Conservation (phyloP, 2,329 filamentous ascomycete species). For the Hymenoscyphus fraxineus region DNA sequence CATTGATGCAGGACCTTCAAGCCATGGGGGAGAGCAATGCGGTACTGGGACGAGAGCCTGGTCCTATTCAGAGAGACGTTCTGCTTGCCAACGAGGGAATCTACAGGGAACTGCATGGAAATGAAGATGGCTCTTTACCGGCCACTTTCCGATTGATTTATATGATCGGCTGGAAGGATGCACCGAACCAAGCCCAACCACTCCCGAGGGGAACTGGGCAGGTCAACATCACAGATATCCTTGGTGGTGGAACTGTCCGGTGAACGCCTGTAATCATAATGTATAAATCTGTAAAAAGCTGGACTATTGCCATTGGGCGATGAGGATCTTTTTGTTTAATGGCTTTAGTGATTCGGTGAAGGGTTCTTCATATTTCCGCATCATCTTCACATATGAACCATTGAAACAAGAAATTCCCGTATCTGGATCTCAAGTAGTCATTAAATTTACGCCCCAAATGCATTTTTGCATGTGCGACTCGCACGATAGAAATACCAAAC, state of each 20-base stretch:
- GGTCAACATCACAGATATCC: constrained; percentile 81
- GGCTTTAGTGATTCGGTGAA: not conserved
- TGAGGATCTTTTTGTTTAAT: not conserved
- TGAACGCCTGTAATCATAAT: constrained; percentile 14
- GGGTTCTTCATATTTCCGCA: not conserved
- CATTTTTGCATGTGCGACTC: not conserved
- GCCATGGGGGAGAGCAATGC: constrained; percentile 96
- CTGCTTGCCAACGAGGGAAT: constrained; percentile 84
- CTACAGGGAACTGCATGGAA: constrained; percentile 82
- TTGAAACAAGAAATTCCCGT: too few species aligned
- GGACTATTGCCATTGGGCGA: not conserved
- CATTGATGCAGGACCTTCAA: constrained; percentile 89
- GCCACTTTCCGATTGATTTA: constrained; percentile 95
- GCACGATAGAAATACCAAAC: too few species aligned
- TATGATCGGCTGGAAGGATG: constrained; percentile 98
- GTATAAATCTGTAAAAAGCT: constrained; percentile 1
- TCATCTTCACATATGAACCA: not conserved
- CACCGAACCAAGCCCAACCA: constrained; percentile 72
- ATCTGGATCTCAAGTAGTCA: not conserved
- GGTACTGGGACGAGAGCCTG: constrained; percentile 78
- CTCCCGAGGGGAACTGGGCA: constrained; percentile 80
- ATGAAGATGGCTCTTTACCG: constrained; percentile 71
- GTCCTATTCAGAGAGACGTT: constrained; percentile 74
- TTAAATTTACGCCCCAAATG: not conserved
- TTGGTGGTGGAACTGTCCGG: constrained; percentile 39